Percentiles rank a stretch among this genome's conserved stretches.
Conservation (phyloP, 495 filamentous ascomycete species). For the Elaphomyces granulatus region DNA sequence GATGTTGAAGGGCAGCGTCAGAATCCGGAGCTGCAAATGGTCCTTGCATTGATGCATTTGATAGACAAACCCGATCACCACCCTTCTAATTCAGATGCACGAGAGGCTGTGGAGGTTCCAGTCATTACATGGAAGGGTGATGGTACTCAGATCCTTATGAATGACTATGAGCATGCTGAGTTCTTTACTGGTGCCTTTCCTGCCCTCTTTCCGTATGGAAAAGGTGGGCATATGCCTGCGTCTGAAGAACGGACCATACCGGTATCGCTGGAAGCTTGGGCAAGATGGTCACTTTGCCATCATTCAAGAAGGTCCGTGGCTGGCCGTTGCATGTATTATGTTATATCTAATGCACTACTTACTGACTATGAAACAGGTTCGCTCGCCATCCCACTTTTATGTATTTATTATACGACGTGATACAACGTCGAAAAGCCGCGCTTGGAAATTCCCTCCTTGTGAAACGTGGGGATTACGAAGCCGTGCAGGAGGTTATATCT, state of each 20-base stretch:
- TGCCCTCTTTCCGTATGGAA: conserved; percentile 8
- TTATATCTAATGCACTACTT: too few species aligned
- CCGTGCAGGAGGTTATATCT: conserved; percentile 1
- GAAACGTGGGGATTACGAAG: conserved; percentile 2
- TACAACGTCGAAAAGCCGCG: conserved; percentile 5
- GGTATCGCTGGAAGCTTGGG: conserved; percentile 4
- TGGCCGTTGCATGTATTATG: too few species aligned
- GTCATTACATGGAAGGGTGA: too few species aligned
- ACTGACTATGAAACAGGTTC: conserved; percentile 3
- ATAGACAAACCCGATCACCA: not conserved
- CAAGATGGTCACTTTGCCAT: conserved; percentile 6
- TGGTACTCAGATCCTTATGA: not conserved
- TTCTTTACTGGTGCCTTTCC: conserved; percentile 11
- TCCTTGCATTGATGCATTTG: conserved; percentile 2
- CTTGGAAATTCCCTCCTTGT: conserved; percentile 3
- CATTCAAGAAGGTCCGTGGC: conserved; percentile 7
- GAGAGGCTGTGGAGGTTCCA: too few species aligned
- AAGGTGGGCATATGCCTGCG: conserved; percentile 12
- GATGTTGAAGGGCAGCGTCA: conserved; percentile 10
- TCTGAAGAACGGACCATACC: conserved; percentile 5
- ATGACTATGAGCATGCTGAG: conserved; percentile 6
- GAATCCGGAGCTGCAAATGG: conserved; percentile 5
- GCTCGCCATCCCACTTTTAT: conserved; percentile 6
- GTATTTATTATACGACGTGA: conserved; percentile 6
- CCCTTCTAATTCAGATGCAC: too few species aligned